These are phyloP conservation scores for Lipomyces sp. DNA, from an alignment of 805 yeast species.

Conservation along the genomic window DNA sequence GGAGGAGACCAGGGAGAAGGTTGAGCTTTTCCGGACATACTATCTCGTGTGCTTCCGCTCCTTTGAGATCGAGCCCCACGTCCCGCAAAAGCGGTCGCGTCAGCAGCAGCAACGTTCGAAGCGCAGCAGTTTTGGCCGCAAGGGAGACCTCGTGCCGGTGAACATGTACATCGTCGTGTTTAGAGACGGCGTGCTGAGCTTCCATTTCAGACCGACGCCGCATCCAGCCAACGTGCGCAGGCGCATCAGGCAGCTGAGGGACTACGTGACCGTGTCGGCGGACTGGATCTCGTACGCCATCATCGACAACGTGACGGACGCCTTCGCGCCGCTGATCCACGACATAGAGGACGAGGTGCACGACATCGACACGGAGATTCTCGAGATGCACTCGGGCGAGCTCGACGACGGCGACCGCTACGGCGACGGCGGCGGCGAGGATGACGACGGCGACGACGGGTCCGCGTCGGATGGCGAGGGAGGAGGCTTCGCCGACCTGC, in stretches of 20 bases:
- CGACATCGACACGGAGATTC: conserved; percentile 86
- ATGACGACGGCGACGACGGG: conserved; percentile 37
- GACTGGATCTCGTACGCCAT: conserved; percentile 98
- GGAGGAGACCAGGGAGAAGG: conserved; percentile 94
- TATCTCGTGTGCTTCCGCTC: conserved; percentile 88
- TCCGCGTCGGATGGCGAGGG: background rate
- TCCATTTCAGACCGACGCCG: conserved; percentile 92
- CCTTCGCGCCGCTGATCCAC: conserved; percentile 94
- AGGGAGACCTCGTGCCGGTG: conserved; percentile 60
- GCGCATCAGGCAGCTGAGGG: conserved; percentile 81
- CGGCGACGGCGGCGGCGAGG: conserved; percentile 41
- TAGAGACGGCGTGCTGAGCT: conserved; percentile 83
- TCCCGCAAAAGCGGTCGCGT: conserved; percentile 34
- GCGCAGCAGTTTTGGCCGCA: conserved; percentile 18
- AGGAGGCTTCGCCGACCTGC: conserved; percentile 16
- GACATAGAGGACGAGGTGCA: conserved; percentile 92
- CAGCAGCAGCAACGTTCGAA: conserved; percentile 36
- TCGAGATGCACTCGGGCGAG: conserved; percentile 61
- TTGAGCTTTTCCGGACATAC: conserved; percentile 85
- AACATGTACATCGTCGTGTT: conserved; percentile 92
- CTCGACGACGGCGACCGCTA: conserved; percentile 42
- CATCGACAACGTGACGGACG: conserved; percentile 95
- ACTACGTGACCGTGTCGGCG: conserved; percentile 82
- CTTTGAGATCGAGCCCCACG: conserved; percentile 59
- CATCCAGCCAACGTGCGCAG: conserved; percentile 95